Base-by-base conservation (phyloP, 208 protist genomes). In the Trypanosoma grayi region DNA sequence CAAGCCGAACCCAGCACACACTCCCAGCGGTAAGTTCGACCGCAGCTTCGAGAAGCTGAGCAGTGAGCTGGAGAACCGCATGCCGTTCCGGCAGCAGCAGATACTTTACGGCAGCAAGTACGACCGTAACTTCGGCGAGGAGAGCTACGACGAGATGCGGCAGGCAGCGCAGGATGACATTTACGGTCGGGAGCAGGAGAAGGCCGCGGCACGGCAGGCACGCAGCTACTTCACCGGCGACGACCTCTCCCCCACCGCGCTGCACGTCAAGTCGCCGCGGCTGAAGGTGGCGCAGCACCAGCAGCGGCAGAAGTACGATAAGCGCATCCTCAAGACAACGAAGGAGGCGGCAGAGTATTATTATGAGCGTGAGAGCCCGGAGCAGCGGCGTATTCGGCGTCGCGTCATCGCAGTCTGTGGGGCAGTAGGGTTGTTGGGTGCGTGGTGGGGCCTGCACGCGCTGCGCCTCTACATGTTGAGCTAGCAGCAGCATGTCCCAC, bases 1-100 rank as follows among this genome's bases (percentile, higher is more conserved):
- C 25, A 94, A 94, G 61, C 73, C 87, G 11, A 91, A 94, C 62
- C 87, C 87, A 1, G 60, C 79, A 31, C 72, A 83, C 55, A 86
- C 83, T 1, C 59, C 65, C 2, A 76, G 67, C 33, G 87, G 83
- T 10, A 75, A 88, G 39, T 94, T 88, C 50, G 81, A 94, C 50
- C 74, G 81, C 45, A 87, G 78, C 43, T 94, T 94, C 47, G 87
- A 94, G 57, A 90, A 91, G 52, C 57, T 94, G 3, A 81, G 77
- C n/a, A 66, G 70, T 10, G 73, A 75, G 27, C 69, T 94, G 16
- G 87, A 86, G 65, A 61, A 41, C 13, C 73, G 75, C 43, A 60
- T 91, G 59, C 75, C 78, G 2, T 81, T 87, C 34, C 78, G 81
- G 0, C 77, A 91, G 70, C 63, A 76, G 20, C 66, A 87, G 40